Evolutionary conservation across 2,329 filamentous ascomycete genomes (phyloP).

Genomic region (Verticillium nonalfalfae): DNA sequence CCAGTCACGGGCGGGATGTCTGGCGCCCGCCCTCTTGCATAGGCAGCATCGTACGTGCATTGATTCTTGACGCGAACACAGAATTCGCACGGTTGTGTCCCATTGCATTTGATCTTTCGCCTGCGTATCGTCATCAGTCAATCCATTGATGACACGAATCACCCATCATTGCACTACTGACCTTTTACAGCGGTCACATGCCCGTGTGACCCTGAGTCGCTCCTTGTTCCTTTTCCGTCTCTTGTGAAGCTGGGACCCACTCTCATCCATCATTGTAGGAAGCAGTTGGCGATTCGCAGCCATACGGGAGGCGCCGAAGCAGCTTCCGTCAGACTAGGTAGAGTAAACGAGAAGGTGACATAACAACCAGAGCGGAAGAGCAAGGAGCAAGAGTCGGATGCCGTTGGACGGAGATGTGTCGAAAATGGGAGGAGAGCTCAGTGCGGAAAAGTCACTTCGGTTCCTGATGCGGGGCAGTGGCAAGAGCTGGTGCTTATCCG

Average conservation of each 20-base stretch:
- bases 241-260: neutral
- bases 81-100: slow-evolving; percentile 22
- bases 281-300: neutral
- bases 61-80: slow-evolving; percentile 21
- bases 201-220: slow-evolving; percentile 34
- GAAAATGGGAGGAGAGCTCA: neutral
- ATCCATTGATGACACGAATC: no score
- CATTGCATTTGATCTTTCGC: slow-evolving; percentile 27
- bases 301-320: neutral
- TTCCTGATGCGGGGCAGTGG: neutral
- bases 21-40: slow-evolving; percentile 39
- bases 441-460: neutral
- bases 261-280: neutral
- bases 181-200: slow-evolving; percentile 42
- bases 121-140: slow-evolving; percentile 8
- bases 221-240: slow-evolving; percentile 18
- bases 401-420: neutral
- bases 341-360: neutral
- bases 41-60: slow-evolving; percentile 45
- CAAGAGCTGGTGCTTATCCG: neutral
- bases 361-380: neutral
- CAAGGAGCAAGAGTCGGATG: neutral
- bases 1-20: slow-evolving; percentile 21
- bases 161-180: slow-evolving; percentile 16
- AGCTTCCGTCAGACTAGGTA: neutral